Conservation (phyloP, 352 stramenopile genomes). For the Phytophthora podocarpi region DNA sequence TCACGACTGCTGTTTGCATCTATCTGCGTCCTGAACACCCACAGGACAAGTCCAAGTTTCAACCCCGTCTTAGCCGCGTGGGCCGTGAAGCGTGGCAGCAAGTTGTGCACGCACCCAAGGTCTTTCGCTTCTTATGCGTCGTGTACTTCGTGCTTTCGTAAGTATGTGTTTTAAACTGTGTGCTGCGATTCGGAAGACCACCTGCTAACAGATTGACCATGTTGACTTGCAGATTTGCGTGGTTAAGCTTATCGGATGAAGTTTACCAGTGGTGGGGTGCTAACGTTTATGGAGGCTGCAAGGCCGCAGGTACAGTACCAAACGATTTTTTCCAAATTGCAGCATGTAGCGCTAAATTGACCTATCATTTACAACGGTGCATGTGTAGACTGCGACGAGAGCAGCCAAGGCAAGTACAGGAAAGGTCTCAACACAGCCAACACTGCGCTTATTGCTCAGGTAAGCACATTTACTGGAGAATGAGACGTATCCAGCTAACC, state of each 20-base stretch:
- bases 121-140: slow-evolving; percentile 73
- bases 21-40: slow-evolving; percentile 67
- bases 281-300: slow-evolving; percentile 76
- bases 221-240: no score
- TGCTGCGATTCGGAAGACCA: no score
- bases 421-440: slow-evolving; percentile 67
- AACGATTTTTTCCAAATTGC: background rate
- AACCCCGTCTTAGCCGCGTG: slow-evolving; percentile 58
- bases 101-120: slow-evolving; percentile 61
- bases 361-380: background rate
- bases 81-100: slow-evolving; percentile 63
- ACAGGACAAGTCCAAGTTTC: slow-evolving; percentile 56
- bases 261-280: slow-evolving; percentile 78
- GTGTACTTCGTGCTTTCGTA: slow-evolving; percentile 77
- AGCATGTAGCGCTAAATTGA: background rate
- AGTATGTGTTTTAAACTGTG: no score
- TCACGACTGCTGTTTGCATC: slow-evolving; percentile 56
- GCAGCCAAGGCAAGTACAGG: slow-evolving; percentile 45
- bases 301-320: slow-evolving; percentile 31
- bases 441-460: slow-evolving; percentile 56
- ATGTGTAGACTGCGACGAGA: slow-evolving; percentile 42
- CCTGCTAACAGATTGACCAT: no score
- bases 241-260: slow-evolving; percentile 75
- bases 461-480: no score
- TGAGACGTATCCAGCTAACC: no score